Percentiles rank a stretch among this genome's conserved stretches.
Evolutionary conservation across 495 filamentous ascomycete genomes (phyloP).

Genomic region (Hyaloscypha hepaticicola): DNA sequence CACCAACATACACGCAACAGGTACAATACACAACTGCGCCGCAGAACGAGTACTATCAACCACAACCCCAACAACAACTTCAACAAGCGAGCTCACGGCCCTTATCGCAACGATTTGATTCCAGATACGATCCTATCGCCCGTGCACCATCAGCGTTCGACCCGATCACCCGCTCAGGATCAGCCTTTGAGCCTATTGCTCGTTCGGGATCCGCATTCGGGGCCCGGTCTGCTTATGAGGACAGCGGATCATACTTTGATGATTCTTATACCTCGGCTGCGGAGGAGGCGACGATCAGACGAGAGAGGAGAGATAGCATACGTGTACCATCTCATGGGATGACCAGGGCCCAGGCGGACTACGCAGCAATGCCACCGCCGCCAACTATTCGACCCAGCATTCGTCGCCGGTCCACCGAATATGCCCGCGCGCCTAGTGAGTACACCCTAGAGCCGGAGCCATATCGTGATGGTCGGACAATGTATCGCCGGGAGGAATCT

Average conservation of each 20-base stretch:
- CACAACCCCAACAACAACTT: conserved; percentile 1
- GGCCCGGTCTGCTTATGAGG: not conserved
- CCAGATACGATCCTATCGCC: conserved; percentile 16
- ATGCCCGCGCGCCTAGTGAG: conserved; percentile 15
- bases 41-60: conserved; percentile 4
- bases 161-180: not conserved
- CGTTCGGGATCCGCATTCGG: conserved; percentile 19
- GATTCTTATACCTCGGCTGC: conserved; percentile 26
- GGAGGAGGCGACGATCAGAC: conserved; percentile 10
- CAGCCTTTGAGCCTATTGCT: conserved; percentile 10
- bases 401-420: conserved; percentile 19
- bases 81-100: not conserved
- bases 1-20: conserved; percentile 6
- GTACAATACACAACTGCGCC: conserved; percentile 7
- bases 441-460: conserved; percentile 11
- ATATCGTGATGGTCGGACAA: conserved; percentile 3
- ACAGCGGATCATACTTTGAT: conserved; percentile 18
- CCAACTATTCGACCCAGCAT: conserved; percentile 19
- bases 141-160: conserved; percentile 13
- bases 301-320: conserved; percentile 21
- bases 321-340: conserved; percentile 11
- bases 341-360: conserved; percentile 16
- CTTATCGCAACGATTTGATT: too few relatives aligned
- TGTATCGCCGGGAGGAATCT: conserved; percentile 18
- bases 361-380: conserved; percentile 23